Evolutionary conservation across 805 yeast genomes (phyloP).

Genomic region (Nakazawaea anatomiae): DNA sequence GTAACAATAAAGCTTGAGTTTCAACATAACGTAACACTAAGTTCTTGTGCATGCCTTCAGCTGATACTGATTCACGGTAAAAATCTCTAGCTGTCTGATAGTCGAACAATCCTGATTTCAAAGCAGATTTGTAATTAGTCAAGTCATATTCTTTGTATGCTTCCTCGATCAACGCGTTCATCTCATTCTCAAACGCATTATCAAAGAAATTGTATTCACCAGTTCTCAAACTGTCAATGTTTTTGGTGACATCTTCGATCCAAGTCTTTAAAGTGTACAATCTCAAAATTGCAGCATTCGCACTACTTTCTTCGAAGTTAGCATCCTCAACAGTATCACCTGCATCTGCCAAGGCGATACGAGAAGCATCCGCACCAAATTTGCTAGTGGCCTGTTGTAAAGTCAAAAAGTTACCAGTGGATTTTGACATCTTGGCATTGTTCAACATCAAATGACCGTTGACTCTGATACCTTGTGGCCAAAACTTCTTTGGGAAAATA

Average conservation of each 20-base stretch:
- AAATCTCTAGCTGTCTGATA: slow-evolving; percentile 94
- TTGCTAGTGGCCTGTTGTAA: slow-evolving; percentile 77
- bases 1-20: slow-evolving; percentile 73
- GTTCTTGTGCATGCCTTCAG: slow-evolving; percentile 70
- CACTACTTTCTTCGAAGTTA: slow-evolving; percentile 92
- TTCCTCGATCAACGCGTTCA: slow-evolving; percentile 74
- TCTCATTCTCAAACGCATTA: slow-evolving; percentile 85
- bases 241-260: slow-evolving; percentile 72
- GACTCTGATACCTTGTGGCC: slow-evolving; percentile 94
- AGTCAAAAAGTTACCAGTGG: slow-evolving; percentile 96
- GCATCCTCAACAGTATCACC: slow-evolving; percentile 98
- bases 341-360: slow-evolving; percentile 97
- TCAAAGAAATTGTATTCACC: slow-evolving; percentile 71
- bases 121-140: slow-evolving; percentile 82
- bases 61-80: slow-evolving; percentile 74
- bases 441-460: slow-evolving; percentile 94
- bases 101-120: slow-evolving; percentile 89
- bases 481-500: slow-evolving; percentile 78
- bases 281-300: slow-evolving; percentile 95
- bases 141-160: slow-evolving; percentile 63
- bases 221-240: slow-evolving; percentile 47
- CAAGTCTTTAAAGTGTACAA: slow-evolving; percentile 90
- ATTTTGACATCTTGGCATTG: slow-evolving; percentile 96
- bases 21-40: slow-evolving; percentile 79
- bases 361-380: slow-evolving; percentile 95